phyloP scores from a whole-genome alignment of 2,329 filamentous ascomycete genomes.

The Pseudocercospora crystallina region DNA sequence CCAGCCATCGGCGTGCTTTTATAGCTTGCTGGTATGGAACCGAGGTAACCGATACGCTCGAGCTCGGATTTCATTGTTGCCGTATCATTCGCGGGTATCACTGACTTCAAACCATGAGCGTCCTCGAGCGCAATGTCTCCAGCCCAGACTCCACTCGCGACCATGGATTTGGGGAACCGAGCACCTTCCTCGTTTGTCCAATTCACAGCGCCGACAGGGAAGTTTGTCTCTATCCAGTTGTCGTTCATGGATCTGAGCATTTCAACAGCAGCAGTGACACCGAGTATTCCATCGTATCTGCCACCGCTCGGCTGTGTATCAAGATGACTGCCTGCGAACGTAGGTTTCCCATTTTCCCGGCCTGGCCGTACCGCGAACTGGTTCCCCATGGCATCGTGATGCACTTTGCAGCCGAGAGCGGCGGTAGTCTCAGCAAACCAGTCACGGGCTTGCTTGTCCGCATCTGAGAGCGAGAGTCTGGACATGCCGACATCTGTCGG shows the following conservation, averaged over 20 bases:
- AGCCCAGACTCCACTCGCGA: slow-evolving; percentile 75
- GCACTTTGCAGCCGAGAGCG: slow-evolving; percentile 65
- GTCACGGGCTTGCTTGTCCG: slow-evolving; percentile 69
- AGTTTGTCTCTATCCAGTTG: slow-evolving; percentile 65
- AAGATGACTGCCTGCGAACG: slow-evolving; percentile 47
- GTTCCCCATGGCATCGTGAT: slow-evolving; percentile 75
- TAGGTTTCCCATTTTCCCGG: slow-evolving; percentile 51
- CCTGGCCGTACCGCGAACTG: slow-evolving; percentile 73
- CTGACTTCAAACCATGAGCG: slow-evolving; percentile 63
- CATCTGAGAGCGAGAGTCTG: slow-evolving; percentile 68
- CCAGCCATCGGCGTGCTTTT: slow-evolving; percentile 66
- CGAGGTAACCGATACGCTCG: slow-evolving; percentile 70
- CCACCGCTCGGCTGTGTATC: slow-evolving; percentile 61
- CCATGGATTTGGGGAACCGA: slow-evolving; percentile 73
- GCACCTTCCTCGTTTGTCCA: slow-evolving; percentile 85
- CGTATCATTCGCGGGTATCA: slow-evolving; percentile 54
- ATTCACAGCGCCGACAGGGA: slow-evolving; percentile 72
- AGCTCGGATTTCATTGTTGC: slow-evolving; percentile 69
- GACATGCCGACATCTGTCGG: slow-evolving; percentile 72
- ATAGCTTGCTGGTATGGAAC: slow-evolving; percentile 56
- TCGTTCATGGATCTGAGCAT: slow-evolving; percentile 69
- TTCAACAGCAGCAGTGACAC: slow-evolving; percentile 71
- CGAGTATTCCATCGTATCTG: slow-evolving; percentile 75
- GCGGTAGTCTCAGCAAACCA: slow-evolving; percentile 70
- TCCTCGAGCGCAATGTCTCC: slow-evolving; percentile 62